Conservation (phyloP, 2,329 filamentous ascomycete genomes). For the Lasiodiplodia theobromae region DNA sequence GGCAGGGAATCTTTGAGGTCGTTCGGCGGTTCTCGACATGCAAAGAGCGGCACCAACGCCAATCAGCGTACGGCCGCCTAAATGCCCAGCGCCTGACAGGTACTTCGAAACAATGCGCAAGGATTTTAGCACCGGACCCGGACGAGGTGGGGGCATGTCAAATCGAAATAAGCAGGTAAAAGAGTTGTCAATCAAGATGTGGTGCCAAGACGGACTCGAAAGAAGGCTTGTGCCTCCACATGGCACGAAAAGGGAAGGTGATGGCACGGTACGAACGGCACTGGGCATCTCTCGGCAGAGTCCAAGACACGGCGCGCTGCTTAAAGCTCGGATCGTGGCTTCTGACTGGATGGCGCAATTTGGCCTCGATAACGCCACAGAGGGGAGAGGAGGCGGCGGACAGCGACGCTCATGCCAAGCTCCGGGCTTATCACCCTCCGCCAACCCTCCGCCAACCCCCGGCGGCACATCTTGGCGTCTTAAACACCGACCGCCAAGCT, state of each 20-base stretch:
- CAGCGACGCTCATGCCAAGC: constrained; percentile 9
- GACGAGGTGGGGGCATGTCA: neutral
- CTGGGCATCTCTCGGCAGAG: constrained; percentile 10
- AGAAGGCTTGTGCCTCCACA: neutral
- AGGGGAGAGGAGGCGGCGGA: constrained; percentile 1
- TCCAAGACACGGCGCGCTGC: constrained; percentile 2
- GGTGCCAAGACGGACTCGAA: constrained; percentile 14
- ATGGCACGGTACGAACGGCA: constrained; percentile 5
- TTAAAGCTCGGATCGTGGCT: neutral
- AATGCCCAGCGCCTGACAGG: neutral
- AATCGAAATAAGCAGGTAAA: constrained; percentile 21
- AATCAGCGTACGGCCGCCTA: neutral
- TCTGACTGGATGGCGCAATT: constrained; percentile 8
- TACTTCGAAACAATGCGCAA: neutral
- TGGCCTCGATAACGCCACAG: constrained; percentile 16
- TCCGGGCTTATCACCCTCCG: constrained; percentile 24
- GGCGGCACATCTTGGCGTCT: constrained; percentile 12
- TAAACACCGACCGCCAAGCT: constrained; percentile 11
- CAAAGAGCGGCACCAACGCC: neutral
- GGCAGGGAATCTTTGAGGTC: neutral
- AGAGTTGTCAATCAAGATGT: constrained; percentile 1
- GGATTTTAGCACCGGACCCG: neutral
- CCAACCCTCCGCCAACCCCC: constrained; percentile 17
- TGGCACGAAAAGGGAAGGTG: constrained; percentile 11
- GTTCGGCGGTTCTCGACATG: neutral